Evolutionary conservation across 495 filamentous ascomycete species (phyloP).

Genomic region (Penicillium manginii): DNA sequence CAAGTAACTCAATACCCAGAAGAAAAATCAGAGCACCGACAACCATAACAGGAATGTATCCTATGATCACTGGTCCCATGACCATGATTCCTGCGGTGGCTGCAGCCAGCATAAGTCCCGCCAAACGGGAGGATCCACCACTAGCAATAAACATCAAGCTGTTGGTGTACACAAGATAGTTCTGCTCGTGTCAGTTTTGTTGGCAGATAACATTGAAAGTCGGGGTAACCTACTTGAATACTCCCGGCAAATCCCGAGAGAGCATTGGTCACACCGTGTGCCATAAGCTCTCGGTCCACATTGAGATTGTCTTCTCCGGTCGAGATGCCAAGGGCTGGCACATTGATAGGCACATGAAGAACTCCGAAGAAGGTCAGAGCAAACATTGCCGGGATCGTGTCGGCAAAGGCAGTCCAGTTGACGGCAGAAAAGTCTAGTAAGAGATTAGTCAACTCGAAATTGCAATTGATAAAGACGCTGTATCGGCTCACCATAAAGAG

Average conservation of each 20-base stretch:
- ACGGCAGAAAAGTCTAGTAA: conserved; percentile 68
- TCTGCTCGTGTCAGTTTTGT: conserved; percentile 45
- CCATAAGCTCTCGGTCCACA: conserved; percentile 87
- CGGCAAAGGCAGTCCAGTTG: conserved; percentile 77
- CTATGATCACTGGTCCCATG: conserved; percentile 83
- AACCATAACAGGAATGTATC: conserved; percentile 94
- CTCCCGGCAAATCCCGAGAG: conserved; percentile 84
- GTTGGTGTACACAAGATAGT: conserved; percentile 97
- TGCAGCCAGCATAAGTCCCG: conserved; percentile 81
- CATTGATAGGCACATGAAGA: conserved; percentile 96
- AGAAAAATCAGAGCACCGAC: conserved; percentile 93
- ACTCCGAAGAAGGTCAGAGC: conserved; percentile 97
- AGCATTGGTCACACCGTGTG: conserved; percentile 91
- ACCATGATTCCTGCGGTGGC: conserved; percentile 81
- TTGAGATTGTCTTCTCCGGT: conserved; percentile 89
- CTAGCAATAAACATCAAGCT: conserved; percentile 92
- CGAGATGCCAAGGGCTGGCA: conserved; percentile 86
- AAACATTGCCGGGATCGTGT: conserved; percentile 92
- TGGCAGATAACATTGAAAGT: background rate
- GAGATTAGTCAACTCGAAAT: background rate
- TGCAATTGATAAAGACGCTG: background rate
- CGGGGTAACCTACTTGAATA: conserved; percentile 66
- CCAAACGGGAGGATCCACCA: conserved; percentile 83
- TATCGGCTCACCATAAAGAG: conserved; percentile 73
- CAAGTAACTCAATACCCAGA: conserved; percentile 85